Evolutionary conservation across 176 grass and related monocot species (phyloP).

Genomic region (Panicum miliaceum): DNA sequence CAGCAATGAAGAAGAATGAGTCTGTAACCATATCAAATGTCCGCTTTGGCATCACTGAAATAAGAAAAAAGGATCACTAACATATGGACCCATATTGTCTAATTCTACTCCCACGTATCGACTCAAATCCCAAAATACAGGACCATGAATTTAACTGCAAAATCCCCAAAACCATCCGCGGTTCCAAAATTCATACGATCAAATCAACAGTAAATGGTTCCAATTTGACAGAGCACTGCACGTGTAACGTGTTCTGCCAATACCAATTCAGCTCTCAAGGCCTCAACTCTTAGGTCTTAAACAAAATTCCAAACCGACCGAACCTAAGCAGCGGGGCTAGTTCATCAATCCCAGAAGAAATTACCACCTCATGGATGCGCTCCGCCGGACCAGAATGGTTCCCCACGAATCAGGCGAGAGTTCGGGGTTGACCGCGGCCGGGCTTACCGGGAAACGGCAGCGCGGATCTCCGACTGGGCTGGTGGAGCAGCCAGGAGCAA

Average conservation of each 20-base stretch:
- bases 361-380: background rate
- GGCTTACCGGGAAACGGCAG: constrained; percentile 26
- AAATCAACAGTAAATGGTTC: background rate
- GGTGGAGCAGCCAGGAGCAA: background rate
- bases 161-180: background rate
- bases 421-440: background rate
- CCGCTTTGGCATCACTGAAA: background rate
- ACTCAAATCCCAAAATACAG: background rate
- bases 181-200: background rate
- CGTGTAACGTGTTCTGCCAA: background rate
- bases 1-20: too few species aligned
- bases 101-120: background rate
- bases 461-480: background rate
- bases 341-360: background rate
- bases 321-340: constrained; percentile 4
- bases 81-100: background rate
- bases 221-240: background rate
- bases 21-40: background rate
- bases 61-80: background rate
- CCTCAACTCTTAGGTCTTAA: background rate
- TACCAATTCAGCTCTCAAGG: background rate
- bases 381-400: background rate
- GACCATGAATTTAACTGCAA: background rate
- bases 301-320: constrained; percentile 2
- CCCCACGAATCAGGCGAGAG: background rate